Conservation (phyloP, 306 rosid species). For the Chamaecrista fasciculata region DNA sequence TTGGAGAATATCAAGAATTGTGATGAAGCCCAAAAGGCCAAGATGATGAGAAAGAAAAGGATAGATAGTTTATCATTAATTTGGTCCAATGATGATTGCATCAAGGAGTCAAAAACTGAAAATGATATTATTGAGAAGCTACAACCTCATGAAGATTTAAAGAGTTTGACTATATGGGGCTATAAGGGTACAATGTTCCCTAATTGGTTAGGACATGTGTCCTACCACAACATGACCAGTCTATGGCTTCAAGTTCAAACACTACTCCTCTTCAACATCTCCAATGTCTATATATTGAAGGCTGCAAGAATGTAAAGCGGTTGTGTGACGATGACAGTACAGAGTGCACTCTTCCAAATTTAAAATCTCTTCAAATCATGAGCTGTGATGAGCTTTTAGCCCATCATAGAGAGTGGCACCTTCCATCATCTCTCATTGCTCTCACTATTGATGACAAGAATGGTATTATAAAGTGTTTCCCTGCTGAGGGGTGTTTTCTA, state of each 20-base stretch:
- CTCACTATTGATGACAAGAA: neutral
- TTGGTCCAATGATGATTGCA: neutral
- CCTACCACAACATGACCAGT: neutral
- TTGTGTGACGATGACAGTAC: neutral
- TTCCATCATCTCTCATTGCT: neutral
- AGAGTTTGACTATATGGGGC: neutral
- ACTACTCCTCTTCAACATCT: neutral
- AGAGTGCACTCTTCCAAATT: neutral
- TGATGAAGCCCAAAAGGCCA: neutral
- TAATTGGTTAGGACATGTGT: neutral
- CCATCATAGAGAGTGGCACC: neutral
- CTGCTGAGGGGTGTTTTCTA: neutral
- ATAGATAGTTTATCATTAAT: neutral
- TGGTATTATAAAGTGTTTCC: neutral
- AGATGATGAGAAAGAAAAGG: neutral
- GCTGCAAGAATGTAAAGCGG: neutral
- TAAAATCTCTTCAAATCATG: fast-evolving
- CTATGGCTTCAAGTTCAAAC: neutral
- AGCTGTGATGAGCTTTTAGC: neutral
- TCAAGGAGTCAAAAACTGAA: neutral
- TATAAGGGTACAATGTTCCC: neutral
- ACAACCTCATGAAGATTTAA: neutral
- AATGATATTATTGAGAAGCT: neutral
- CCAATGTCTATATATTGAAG: fast-evolving
- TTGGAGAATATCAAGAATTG: neutral